These are phyloP conservation scores for Lepidium didymum DNA, from an alignment of 345 rosid species.

Conservation along the genomic window DNA sequence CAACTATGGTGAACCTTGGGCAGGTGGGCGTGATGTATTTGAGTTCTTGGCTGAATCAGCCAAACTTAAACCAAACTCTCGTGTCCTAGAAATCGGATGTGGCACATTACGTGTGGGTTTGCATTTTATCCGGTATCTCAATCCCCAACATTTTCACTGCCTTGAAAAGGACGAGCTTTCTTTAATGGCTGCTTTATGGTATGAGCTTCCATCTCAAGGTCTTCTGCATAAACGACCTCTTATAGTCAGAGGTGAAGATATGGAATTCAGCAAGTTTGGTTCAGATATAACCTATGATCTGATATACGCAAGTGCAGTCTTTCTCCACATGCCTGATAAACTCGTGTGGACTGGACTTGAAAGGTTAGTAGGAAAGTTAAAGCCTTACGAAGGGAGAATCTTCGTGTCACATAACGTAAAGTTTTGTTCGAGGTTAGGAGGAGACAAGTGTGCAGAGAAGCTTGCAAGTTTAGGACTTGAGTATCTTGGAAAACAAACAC, in stretches of 20 bases:
- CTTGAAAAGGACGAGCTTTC: slow-evolving; percentile 96
- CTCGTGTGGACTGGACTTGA: slow-evolving; percentile 94
- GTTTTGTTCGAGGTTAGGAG: slow-evolving; percentile 81
- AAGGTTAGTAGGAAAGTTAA: slow-evolving; percentile 60
- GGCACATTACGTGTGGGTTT: slow-evolving; percentile 93
- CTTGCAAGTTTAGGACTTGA: slow-evolving; percentile 69
- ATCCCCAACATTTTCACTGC: slow-evolving; percentile 64
- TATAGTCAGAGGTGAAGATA: slow-evolving; percentile 80
- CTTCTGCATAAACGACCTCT: slow-evolving; percentile 74
- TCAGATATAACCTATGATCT: slow-evolving; percentile 53
- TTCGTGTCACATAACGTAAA: slow-evolving; percentile 91
- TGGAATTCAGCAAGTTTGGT: slow-evolving; percentile 82
- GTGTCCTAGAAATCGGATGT: slow-evolving; percentile 88
- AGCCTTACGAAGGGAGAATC: slow-evolving; percentile 72
- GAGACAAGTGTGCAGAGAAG: slow-evolving; percentile 68
- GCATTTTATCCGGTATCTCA: slow-evolving; percentile 80
- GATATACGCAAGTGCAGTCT: slow-evolving; percentile 94
- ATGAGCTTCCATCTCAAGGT: slow-evolving; percentile 97
- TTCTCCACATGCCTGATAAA: slow-evolving; percentile 93
- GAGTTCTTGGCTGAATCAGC: slow-evolving; percentile 81
- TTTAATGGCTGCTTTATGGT: slow-evolving; percentile 84
- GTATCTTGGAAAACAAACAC: slow-evolving; percentile 66
- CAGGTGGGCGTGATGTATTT: slow-evolving; percentile 91
- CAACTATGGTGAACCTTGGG: slow-evolving; percentile 99
- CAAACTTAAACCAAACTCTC: slow-evolving; percentile 51